These are phyloP conservation scores for Colletotrichum siamense DNA, from an alignment of 2,329 filamentous ascomycete species.

Conservation along the genomic window DNA sequence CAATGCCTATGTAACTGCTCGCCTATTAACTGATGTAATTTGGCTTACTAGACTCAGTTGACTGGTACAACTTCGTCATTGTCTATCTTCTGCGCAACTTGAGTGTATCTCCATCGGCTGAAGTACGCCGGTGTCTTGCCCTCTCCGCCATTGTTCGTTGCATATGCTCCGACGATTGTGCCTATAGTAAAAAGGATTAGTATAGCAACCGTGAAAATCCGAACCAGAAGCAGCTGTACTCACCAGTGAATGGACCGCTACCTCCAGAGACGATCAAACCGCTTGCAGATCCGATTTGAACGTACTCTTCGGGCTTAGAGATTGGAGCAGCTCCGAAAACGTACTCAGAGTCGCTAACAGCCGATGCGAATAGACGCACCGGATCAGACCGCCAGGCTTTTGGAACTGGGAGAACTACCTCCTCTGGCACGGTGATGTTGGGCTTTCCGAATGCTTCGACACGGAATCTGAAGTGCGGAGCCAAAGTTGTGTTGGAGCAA, in stretches of 20 bases:
- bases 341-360: constrained; percentile 51
- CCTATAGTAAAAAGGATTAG: constrained; percentile 34
- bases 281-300: constrained; percentile 38
- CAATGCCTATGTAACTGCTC: background rate
- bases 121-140: constrained; percentile 51
- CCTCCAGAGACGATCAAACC: constrained; percentile 18
- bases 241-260: constrained; percentile 32
- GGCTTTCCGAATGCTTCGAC: constrained; percentile 43
- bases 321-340: constrained; percentile 40
- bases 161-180: constrained; percentile 55
- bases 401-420: constrained; percentile 43
- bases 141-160: constrained; percentile 55
- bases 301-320: background rate
- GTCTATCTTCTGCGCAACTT: constrained; percentile 21
- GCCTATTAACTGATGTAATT: rapidly evolving
- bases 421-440: constrained; percentile 33
- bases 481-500: constrained; percentile 12
- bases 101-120: constrained; percentile 50
- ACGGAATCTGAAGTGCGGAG: constrained; percentile 48
- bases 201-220: rapidly evolving
- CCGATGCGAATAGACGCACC: constrained; percentile 46
- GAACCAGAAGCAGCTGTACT: background rate
- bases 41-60: background rate
- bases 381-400: constrained; percentile 36
- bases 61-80: background rate